phyloP scores from a whole-genome alignment of 371 early-diverging fungal genomes.

The Parasitella parasitica region DNA sequence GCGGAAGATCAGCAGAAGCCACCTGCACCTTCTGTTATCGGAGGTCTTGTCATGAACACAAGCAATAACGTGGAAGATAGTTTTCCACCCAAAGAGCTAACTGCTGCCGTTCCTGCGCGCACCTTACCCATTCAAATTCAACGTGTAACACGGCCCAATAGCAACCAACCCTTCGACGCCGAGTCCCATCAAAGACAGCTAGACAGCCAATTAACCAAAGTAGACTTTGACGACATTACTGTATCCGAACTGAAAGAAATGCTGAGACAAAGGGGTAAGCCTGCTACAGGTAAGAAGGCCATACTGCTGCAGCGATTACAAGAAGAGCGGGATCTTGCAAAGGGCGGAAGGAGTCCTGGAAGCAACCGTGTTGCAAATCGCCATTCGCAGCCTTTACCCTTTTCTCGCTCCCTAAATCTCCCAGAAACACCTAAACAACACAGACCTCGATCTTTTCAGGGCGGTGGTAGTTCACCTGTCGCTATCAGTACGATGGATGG shows the following conservation, averaged over 20 bases:
- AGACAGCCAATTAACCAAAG: constrained; percentile 64
- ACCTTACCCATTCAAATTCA: constrained; percentile 48
- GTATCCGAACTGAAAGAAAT: constrained; percentile 77
- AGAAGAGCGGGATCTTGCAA: constrained; percentile 48
- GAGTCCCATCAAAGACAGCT: constrained; percentile 52
- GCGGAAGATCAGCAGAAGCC: neutral
- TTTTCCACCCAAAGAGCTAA: neutral
- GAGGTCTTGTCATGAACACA: neutral
- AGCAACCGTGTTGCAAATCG: constrained; percentile 4
- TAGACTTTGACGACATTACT: constrained; percentile 77
- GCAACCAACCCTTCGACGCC: constrained; percentile 34
- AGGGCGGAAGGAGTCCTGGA: constrained; percentile 5
- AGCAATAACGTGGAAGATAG: neutral
- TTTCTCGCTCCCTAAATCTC: neutral
- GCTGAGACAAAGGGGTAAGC: constrained; percentile 68
- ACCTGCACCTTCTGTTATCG: neutral
- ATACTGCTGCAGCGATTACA: constrained; percentile 60
- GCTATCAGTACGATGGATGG: neutral
- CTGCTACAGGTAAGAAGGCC: constrained; percentile 74
- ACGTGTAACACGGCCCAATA: constrained; percentile 26
- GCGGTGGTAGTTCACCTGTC: constrained; percentile 3
- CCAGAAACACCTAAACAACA: neutral
- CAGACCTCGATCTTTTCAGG: constrained; percentile 14
- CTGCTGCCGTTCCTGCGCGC: constrained; percentile 26
- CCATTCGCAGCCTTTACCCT: constrained; percentile 24